These are phyloP conservation scores for Rhododendron kiyosumense DNA, from an alignment of 148 eudicot species.

Conservation along the genomic window DNA sequence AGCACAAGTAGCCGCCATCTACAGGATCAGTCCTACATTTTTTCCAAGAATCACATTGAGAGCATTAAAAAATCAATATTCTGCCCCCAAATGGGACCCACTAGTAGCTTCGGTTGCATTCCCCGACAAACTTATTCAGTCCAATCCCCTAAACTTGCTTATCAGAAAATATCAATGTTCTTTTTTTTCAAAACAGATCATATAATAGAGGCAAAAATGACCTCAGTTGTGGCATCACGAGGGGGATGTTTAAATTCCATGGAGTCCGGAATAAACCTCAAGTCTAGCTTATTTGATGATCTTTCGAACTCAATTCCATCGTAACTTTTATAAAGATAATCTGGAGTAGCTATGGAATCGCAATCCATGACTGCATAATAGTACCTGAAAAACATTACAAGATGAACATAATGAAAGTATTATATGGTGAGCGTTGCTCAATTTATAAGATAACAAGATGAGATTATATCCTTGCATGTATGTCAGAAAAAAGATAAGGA, in stretches of 20 bases:
- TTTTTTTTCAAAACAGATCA: not conserved
- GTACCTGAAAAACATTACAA: conserved; percentile 23
- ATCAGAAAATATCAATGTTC: not conserved
- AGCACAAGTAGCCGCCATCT: not conserved
- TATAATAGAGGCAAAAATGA: conserved; percentile 6
- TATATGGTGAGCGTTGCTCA: not conserved
- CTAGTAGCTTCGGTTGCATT: not conserved
- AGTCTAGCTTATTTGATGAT: no score
- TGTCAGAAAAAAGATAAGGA: no score
- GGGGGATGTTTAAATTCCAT: conserved; percentile 81
- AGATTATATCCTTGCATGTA: not conserved
- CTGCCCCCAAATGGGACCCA: not conserved
- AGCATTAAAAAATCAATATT: not conserved
- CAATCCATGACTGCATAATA: no score
- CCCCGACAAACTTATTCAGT: not conserved
- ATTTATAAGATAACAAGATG: not conserved
- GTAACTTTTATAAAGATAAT: no score
- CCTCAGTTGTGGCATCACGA: conserved; percentile 89
- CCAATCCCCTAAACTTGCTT: not conserved
- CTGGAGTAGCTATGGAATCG: no score
- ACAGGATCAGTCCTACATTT: not conserved
- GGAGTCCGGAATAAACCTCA: conserved; percentile 80
- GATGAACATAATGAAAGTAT: not conserved
- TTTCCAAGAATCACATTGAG: not conserved
- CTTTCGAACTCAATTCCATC: no score